A percentile compares a stretch with the other conserved stretches of the same genome.
Conservation (phyloP, 2,329 filamentous ascomycete genomes). For the Colletotrichum liriopes region DNA sequence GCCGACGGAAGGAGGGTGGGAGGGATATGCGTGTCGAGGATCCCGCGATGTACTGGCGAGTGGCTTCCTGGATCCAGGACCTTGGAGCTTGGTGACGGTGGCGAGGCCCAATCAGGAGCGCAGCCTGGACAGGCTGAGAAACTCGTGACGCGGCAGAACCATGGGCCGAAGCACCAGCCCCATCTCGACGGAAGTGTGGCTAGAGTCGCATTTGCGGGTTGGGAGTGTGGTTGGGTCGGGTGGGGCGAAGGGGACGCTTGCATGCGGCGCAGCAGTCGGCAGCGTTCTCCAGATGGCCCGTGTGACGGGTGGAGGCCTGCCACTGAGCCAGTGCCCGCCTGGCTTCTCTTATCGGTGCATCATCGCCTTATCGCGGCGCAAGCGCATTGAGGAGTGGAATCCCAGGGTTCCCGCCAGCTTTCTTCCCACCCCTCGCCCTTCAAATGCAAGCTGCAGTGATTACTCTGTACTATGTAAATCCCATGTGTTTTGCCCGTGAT, state of each 20-base stretch:
- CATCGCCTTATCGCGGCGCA: slow-evolving; percentile 19
- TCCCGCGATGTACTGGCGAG: slow-evolving; percentile 32
- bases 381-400: slow-evolving; percentile 23
- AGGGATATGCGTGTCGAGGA: slow-evolving; percentile 39
- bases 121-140: slow-evolving; percentile 37
- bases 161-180: slow-evolving; percentile 32
- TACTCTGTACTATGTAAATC: not conserved
- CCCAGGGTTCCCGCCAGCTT: slow-evolving; percentile 11
- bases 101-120: slow-evolving; percentile 42
- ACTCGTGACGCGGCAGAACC: slow-evolving; percentile 40
- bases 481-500: slow-evolving; percentile 15
- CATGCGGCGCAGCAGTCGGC: too few relatives aligned
- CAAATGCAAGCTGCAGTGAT: not conserved
- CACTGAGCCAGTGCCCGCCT: not conserved
- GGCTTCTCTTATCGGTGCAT: slow-evolving; percentile 18
- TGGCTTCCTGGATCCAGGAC: slow-evolving; percentile 42
- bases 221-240: not conserved
- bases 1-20: slow-evolving; percentile 44
- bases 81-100: slow-evolving; percentile 44
- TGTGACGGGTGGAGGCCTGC: not conserved
- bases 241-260: not conserved
- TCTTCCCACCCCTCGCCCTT: slow-evolving; percentile 3
- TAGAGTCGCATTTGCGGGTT: not conserved
- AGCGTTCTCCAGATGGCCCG: slow-evolving; percentile 10
- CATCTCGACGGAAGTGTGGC: slow-evolving; percentile 1